Percentiles rank a stretch among this genome's conserved stretches.
Conservation (phyloP, 495 filamentous ascomycete species). For the Aspergillus sparsus region DNA sequence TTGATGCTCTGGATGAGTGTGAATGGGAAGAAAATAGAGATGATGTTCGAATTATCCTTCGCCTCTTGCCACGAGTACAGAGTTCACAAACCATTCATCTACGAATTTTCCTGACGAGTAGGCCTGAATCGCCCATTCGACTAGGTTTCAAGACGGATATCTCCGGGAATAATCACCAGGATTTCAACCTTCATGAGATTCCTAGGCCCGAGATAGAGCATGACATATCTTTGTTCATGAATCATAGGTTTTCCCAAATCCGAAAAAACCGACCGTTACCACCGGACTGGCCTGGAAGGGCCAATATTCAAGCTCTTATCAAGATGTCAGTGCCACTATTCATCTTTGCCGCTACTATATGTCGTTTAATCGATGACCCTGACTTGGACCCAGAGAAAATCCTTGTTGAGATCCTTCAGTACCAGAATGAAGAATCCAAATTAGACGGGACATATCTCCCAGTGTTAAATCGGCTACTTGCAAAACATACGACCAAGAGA, state of each 20-base stretch:
- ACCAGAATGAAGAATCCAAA: background rate
- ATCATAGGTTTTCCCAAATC: constrained; percentile 23
- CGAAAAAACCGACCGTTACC: constrained; percentile 3
- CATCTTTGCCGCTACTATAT: constrained; percentile 36
- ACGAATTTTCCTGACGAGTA: constrained; percentile 1
- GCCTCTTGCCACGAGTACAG: background rate
- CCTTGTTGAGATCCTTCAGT: constrained; percentile 22
- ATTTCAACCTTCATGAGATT: constrained; percentile 26
- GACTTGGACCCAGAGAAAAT: constrained; percentile 16
- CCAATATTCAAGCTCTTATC: constrained; percentile 13
- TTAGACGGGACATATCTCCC: constrained; percentile 34
- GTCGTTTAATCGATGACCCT: constrained; percentile 24
- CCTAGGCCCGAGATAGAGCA: constrained; percentile 17
- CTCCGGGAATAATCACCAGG: background rate
- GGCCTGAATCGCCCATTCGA: background rate
- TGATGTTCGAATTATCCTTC: background rate
- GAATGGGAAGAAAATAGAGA: background rate
- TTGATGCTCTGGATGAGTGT: constrained; percentile 11
- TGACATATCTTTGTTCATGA: constrained; percentile 31
- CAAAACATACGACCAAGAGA: background rate
- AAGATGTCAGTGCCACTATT: constrained; percentile 30
- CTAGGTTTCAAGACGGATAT: background rate
- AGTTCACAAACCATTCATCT: background rate
- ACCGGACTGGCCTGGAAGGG: constrained; percentile 39
- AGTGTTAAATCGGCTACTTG: constrained; percentile 25